Percentiles rank a stretch among this genome's conserved stretches.
Evolutionary conservation across 768 basidiomycete genomes (phyloP).

Genomic region (Lentinula boryana): DNA sequence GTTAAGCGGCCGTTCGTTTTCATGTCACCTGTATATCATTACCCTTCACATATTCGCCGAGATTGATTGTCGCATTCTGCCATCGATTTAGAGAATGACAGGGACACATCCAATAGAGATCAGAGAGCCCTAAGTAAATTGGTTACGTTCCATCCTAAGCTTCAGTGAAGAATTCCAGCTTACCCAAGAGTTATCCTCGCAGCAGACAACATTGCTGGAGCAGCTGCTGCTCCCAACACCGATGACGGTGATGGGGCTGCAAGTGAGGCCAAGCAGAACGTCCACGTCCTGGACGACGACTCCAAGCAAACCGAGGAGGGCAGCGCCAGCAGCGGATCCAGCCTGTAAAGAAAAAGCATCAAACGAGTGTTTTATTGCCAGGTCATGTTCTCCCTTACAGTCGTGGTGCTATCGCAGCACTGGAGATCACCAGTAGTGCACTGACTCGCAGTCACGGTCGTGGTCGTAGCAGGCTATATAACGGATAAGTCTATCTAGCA

Average conservation of each 20-base stretch:
- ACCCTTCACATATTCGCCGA: too few species aligned
- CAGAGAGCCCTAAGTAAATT: neutral
- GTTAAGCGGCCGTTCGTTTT: too few species aligned
- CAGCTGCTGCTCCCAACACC: neutral
- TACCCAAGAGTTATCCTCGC: neutral
- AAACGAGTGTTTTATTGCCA: neutral
- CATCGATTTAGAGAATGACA: neutral
- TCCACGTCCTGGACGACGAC: constrained; percentile 1
- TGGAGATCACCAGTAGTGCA: neutral
- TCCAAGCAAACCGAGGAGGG: constrained; percentile 3
- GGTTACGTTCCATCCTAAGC: neutral
- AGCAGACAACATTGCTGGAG: neutral
- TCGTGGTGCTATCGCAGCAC: neutral
- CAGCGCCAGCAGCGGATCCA: neutral
- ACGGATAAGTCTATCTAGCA: neutral
- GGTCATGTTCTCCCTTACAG: neutral
- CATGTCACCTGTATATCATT: too few species aligned
- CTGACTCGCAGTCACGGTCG: neutral
- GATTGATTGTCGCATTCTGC: too few species aligned
- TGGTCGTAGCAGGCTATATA: neutral
- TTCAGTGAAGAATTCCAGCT: neutral
- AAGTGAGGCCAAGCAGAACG: constrained; percentile 3
- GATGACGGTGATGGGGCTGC: constrained; percentile 8
- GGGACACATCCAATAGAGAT: neutral
- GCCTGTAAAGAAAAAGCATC: neutral